Evolutionary conservation across 2,329 filamentous ascomycete species (phyloP), one percentile per base, ranked within the genome.

Genomic region (Sclerotinia glacialis): DNA sequence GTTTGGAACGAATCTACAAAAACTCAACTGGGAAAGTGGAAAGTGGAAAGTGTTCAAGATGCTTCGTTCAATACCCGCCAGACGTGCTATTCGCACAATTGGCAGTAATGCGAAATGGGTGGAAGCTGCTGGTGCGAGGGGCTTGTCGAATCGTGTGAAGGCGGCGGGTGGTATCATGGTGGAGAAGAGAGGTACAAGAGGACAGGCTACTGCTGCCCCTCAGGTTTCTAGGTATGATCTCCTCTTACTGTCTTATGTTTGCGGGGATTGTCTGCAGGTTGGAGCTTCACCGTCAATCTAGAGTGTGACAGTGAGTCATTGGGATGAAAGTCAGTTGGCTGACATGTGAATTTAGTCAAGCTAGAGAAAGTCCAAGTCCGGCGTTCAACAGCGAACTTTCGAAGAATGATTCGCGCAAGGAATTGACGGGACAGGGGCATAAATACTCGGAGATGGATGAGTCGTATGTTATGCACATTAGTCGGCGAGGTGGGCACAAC

Each of bases 371-470:
- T 44, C 89, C 90, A 9, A 87, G 86, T 74, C 84, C 89, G 64
- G 82, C 85, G 18, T 87, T 87, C 78, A 86, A 87, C 71, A 74
- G 78, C 67, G 72, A 74, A 64, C 76, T 70, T 78, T 61, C 75
- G 77, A 74, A 78, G 80, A 71, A 75, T 79, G 75, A 73, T 44
- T 26, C 56, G 6, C 14, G 62, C 21, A 86, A 91, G 85, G 86
- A 83, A 71, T 77, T 91, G 68, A 7, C 47, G 7, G 58, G 58
- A 12, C 85, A 87, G 74, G 85, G 85, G 76, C 80, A 81, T 65
- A 80, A 83, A 75, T 79, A 81, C 68, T 82, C 82, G 67, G 86
- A 89, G 69, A 88, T 93, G 83, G 90, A 93, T 78, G 90, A 93
- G 78, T 93, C 90, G 89, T 92, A 88, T 72, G 89, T 83, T 64